Base-by-base conservation (phyloP, 495 filamentous ascomycete species). In the Aspergillus homomorphus region DNA sequence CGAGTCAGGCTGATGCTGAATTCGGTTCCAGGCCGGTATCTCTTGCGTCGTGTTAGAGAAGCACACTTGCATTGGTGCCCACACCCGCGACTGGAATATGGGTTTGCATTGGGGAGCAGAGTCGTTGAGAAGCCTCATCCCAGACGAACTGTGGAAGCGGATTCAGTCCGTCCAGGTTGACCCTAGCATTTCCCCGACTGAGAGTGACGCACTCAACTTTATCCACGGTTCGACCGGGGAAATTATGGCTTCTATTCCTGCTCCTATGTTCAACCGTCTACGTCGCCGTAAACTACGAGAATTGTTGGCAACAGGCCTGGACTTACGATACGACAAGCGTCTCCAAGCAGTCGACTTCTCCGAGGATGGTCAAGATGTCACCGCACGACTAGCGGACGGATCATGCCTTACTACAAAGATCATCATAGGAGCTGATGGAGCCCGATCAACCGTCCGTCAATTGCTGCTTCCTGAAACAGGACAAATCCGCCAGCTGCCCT, bases 1-100 rank as follows among this genome's bases (percentile, higher is more conserved):
- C 19, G 7, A 28, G 20, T 19, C 45, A 54, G 44, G 61, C 48
- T 55, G 51, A 66, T 10, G 33, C 33, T 53, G 58, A 44, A 3
- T 33, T 16, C 14, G 10, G 28, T 23, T 2, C 24, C 42, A 85
- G 80, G 71, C 78, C 48, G 75, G 77, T 18, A 77, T 86, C 28
- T 62, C 73, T 19, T 79, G 73, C 54, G 73, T 66, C 12, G 60
- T 85, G 26, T 80, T 77, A 60, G 82, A 85, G 62, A 72, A 73
- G 42, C 69, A 80, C 46, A 21, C 56, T 3, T 64, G 53, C 28
- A 54, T 81, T 53, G 66, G 74, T 12, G 58, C 62, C 7, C 76
- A 76, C n/a, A 60, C 67, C 9, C 73, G 82, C 4, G 81, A 85
- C 65, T 85, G 83, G 84, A 81, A 77, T 28, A 80, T 84, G 58